Percentiles rank a stretch among this genome's conserved stretches.
phyloP scores from a whole-genome alignment of 345 rosid species.

The Anacardium occidentale region DNA sequence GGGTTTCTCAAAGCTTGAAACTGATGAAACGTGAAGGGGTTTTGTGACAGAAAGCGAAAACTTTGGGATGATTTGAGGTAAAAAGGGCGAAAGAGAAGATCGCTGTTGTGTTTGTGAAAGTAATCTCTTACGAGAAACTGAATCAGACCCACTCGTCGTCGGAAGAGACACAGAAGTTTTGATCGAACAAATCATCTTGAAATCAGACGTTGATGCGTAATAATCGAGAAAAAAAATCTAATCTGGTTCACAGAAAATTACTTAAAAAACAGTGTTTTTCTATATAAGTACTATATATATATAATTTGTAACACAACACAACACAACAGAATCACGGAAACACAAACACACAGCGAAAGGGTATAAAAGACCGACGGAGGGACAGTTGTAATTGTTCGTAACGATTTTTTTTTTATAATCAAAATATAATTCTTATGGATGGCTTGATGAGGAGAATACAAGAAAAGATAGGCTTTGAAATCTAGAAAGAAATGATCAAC shows the following conservation, averaged over 20 bases:
- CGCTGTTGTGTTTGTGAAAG: constrained; percentile 19
- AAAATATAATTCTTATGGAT: too few relatives aligned
- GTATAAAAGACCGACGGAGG: too few relatives aligned
- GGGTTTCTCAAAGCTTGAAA: constrained; percentile 30
- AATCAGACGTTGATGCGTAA: background rate
- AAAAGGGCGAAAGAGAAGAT: constrained; percentile 41
- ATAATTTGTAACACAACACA: background rate
- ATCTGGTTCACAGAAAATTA: too few relatives aligned
- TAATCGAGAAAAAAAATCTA: background rate
- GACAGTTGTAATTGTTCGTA: too few relatives aligned
- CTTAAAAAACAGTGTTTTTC: too few relatives aligned
- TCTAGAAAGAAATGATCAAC: background rate
- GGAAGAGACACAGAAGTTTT: constrained; percentile 39
- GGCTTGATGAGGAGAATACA: background rate
- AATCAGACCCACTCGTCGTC: constrained; percentile 42
- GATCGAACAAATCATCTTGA: constrained; percentile 42
- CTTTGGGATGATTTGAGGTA: constrained; percentile 25
- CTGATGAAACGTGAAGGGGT: constrained; percentile 60
- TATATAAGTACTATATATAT: too few relatives aligned
- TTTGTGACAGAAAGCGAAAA: constrained; percentile 45
- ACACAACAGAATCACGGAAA: background rate
- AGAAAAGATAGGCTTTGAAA: constrained; percentile 10
- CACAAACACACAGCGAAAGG: background rate
- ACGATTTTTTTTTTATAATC: too few relatives aligned
- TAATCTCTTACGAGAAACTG: constrained; percentile 32